Percentiles rank a stretch among this genome's conserved stretches.
These are phyloP conservation scores for Flammula alnicola DNA, from an alignment of 1,284 basidiomycete species.

Conservation along the genomic window DNA sequence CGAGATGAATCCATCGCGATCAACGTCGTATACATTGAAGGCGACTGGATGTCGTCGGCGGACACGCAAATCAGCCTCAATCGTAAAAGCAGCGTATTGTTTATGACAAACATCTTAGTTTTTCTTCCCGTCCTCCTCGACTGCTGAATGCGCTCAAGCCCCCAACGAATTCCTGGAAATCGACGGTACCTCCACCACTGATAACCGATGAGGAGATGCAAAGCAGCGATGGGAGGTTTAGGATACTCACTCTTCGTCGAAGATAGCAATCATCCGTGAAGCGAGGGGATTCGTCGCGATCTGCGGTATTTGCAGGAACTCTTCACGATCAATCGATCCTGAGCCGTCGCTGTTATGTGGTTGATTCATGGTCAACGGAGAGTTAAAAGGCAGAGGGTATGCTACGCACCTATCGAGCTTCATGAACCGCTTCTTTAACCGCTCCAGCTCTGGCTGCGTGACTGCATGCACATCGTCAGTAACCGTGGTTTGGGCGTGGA, in stretches of 20 bases:
- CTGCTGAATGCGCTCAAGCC: conserved; percentile 97
- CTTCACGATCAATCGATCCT: conserved; percentile 97
- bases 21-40: conserved; percentile 93
- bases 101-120: conserved; percentile 81
- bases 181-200: conserved; percentile 96
- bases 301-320: conserved; percentile 98
- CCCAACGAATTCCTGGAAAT: conserved; percentile 99
- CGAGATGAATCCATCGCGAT: conserved; percentile 96
- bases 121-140: conserved; percentile 95
- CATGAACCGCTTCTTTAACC: conserved; percentile 99
- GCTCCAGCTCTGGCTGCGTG: conserved; percentile 89
- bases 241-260: conserved; percentile 91
- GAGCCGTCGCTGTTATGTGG: conserved; percentile 79
- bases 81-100: background rate
- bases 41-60: conserved; percentile 25
- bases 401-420: conserved; percentile 84
- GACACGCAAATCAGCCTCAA: background rate
- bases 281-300: conserved; percentile 98
- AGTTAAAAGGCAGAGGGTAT: background rate
- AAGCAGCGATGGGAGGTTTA: background rate
- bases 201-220: conserved; percentile 7
- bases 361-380: conserved; percentile 4
- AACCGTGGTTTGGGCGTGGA: background rate
- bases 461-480: conserved; percentile 52
- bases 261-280: conserved; percentile 98